Base-by-base conservation (phyloP, 202 grass and related monocot genomes). In the Panicum hallii region DNA sequence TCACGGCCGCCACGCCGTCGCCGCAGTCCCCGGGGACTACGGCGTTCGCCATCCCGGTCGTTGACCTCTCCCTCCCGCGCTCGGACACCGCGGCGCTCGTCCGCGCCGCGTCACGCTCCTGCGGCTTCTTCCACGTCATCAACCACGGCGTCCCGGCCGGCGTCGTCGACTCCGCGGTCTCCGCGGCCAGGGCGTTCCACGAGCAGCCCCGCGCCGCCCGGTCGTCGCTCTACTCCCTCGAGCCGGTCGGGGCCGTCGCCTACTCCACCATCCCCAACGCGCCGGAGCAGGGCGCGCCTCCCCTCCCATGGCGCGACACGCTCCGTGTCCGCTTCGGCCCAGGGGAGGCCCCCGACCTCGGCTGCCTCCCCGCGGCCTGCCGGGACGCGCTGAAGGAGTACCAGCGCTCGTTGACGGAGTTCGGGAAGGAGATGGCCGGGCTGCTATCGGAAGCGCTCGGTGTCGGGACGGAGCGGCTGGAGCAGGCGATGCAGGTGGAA, bases 371-470 rank as follows among this genome's bases (percentile, higher is more conserved):
- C 17, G 53, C 62, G 28, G 47, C 28, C 2, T 90, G 78, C 91
- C 49, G 63, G n/a, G 63, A 71, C 74, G 74, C 57, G 63, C 53
- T 93, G 46, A 11, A 10, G 1, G 78, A 53, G 85, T 88, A 84
- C 85, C 82, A 86, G 47, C 67, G 72, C 40, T 11, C 72, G 63
- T 4, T 71, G 52, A 32, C 70, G 20, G 69, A 0, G n/a, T 45
- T 88, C 30, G 85, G 79, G 68, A 87, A 81, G 85, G 79, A 53
- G 47, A n/a, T 93, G 53, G 16, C 72, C 5, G 49, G 70, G 74
- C 48, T 93, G 41, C 40, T 93, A 30, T 82, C 85, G 20, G 88
- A 78, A 70, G 91, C 74, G 47, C 83, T 93, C 13, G 88, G 88
- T 20, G 38, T 88, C 12, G 36, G 9, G 56, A 20, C 28, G 15